Evolutionary conservation across 345 rosid genomes (phyloP).

Genomic region (Geranium brycei): DNA sequence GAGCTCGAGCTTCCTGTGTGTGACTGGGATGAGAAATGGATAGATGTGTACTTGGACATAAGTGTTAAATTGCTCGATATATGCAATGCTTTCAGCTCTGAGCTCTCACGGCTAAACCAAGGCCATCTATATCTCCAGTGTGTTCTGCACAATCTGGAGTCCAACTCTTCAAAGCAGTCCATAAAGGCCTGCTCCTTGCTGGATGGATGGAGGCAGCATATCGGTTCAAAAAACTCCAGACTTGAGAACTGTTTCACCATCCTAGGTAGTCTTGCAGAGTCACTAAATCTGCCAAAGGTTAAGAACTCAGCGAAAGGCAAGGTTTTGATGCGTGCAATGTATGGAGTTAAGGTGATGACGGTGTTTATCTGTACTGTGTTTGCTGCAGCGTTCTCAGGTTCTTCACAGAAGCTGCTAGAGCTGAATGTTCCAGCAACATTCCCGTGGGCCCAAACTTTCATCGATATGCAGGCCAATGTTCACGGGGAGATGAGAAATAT

Average conservation of each 20-base stretch:
- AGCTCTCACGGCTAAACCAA: constrained; percentile 58
- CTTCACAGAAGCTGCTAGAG: constrained; percentile 39
- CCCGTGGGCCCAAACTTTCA: constrained; percentile 47
- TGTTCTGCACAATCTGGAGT: constrained; percentile 44
- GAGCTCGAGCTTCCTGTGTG: constrained; percentile 69
- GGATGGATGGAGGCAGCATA: constrained; percentile 65
- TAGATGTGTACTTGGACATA: constrained; percentile 73
- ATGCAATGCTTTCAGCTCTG: constrained; percentile 67
- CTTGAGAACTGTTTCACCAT: constrained; percentile 48
- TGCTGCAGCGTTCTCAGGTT: constrained; percentile 64
- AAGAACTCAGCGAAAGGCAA: constrained; percentile 81
- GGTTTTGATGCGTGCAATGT: constrained; percentile 80
- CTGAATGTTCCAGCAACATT: constrained; percentile 35
- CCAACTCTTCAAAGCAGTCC: constrained; percentile 32
- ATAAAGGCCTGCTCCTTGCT: constrained; percentile 48
- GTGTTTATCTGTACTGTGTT: constrained; percentile 60
- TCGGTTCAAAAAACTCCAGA: constrained; percentile 48
- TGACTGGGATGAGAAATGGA: constrained; percentile 91
- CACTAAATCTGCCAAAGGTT: constrained; percentile 62
- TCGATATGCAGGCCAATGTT: constrained; percentile 37
- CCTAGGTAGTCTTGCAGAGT: constrained; percentile 36
- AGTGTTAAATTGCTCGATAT: constrained; percentile 80
- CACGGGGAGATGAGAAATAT: constrained; percentile 37
- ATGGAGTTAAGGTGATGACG: constrained; percentile 74
- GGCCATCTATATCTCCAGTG: constrained; percentile 73